These are phyloP conservation scores for Phytophthora hybrid DNA, from an alignment of 352 stramenopile species.

Conservation along the genomic window DNA sequence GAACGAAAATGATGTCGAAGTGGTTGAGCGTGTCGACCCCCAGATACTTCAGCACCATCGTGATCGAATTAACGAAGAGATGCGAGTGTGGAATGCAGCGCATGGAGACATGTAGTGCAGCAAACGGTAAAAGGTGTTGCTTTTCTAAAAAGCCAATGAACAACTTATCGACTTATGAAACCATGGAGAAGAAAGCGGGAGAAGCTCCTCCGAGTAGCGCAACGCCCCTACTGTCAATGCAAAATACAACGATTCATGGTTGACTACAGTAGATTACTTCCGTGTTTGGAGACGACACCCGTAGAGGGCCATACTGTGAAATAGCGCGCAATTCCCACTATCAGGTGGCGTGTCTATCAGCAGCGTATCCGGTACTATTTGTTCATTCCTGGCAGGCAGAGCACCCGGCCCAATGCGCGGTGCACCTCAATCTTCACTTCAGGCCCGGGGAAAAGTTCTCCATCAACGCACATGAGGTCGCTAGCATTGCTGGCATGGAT, in stretches of 20 bases:
- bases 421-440: conserved; percentile 61
- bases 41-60: conserved; percentile 13
- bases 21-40: conserved; percentile 3
- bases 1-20: neutral
- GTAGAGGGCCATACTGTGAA: neutral
- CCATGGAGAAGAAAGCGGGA: too few relatives aligned
- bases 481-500: conserved; percentile 39
- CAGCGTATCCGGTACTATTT: conserved; percentile 3
- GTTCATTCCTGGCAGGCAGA: conserved; percentile 41
- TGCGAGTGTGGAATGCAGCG: conserved; percentile 21
- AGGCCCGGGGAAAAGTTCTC: conserved; percentile 59
- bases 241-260: neutral
- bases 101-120: neutral
- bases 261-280: neutral
- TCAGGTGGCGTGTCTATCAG: conserved; percentile 19
- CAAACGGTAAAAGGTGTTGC: neutral
- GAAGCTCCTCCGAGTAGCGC: neutral
- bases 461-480: conserved; percentile 70
- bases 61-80: conserved; percentile 23
- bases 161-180: neutral
- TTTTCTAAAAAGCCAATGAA: neutral
- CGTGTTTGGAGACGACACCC: neutral
- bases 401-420: conserved; percentile 51
- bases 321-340: neutral
- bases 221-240: too few relatives aligned